These are phyloP conservation scores for Magnaporthales sp. DNA, from an alignment of 2,329 filamentous ascomycete genomes.

Conservation along the genomic window DNA sequence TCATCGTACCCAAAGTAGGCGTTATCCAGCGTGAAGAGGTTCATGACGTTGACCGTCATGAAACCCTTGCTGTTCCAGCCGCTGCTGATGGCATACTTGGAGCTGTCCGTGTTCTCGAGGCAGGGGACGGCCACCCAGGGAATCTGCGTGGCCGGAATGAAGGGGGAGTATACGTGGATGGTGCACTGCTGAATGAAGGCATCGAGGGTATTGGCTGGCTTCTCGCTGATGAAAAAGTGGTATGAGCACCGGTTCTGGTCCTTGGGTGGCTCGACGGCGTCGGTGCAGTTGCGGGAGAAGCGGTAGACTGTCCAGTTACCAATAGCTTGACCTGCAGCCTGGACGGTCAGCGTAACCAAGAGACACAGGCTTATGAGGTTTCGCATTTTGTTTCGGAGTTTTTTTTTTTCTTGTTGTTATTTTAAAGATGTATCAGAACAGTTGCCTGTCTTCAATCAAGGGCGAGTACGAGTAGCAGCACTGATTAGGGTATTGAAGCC, in stretches of 20 bases:
- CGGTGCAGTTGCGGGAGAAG: not conserved
- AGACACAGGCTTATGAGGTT: not conserved
- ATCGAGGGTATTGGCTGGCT: no score
- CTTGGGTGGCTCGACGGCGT: not conserved
- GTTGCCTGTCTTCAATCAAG: not conserved
- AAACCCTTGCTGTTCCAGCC: not conserved
- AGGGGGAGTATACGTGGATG: not conserved
- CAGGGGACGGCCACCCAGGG: not conserved
- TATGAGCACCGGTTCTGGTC: not conserved
- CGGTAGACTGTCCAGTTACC: not conserved
- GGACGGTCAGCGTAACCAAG: not conserved
- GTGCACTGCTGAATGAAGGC: not conserved
- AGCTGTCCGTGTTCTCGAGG: not conserved
- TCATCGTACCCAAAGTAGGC: not conserved
- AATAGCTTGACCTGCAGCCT: not conserved
- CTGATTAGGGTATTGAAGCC: not conserved
- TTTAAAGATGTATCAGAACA: not conserved
- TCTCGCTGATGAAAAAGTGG: slow-evolving; percentile 4
- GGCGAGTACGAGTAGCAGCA: not conserved
- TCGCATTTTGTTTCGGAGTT: not conserved
- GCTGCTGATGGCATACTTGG: not conserved
- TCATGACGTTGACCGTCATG: not conserved
- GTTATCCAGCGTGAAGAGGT: not conserved
- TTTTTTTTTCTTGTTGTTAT: not conserved
- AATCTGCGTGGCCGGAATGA: not conserved